phyloP scores from a whole-genome alignment of 176 grass and related monocot species.

The Eleusine coracana region DNA sequence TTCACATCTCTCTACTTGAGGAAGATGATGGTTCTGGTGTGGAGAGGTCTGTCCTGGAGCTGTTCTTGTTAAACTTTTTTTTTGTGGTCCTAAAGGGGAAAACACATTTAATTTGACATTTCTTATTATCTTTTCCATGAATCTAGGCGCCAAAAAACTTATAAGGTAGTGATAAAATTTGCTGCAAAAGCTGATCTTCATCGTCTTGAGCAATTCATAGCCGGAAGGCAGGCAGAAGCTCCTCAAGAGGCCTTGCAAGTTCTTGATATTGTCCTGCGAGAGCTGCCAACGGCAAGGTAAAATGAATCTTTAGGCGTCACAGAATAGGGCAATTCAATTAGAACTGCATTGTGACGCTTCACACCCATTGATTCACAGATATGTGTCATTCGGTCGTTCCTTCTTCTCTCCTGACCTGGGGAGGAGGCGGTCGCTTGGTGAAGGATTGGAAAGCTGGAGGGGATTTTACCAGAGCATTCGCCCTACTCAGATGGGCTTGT shows the following conservation, averaged over 20 bases:
- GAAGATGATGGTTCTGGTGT: conserved; percentile 73
- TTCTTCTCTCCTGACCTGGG: conserved; percentile 86
- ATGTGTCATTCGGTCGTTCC: conserved; percentile 64
- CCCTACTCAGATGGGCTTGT: conserved; percentile 95
- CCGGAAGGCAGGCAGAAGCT: conserved; percentile 69
- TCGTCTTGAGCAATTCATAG: conserved; percentile 73
- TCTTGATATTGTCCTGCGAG: conserved; percentile 84
- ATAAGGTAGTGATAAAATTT: conserved; percentile 78
- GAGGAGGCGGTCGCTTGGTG: conserved; percentile 70
- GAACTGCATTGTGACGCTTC: conserved; percentile 4
- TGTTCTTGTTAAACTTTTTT: not conserved
- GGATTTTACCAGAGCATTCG: conserved; percentile 98
- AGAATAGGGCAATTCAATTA: not conserved
- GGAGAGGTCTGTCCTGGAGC: conserved; percentile 45
- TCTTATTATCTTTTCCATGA: conserved; percentile 13
- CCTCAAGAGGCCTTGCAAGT: conserved; percentile 94
- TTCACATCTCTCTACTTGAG: conserved; percentile 63
- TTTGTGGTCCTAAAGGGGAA: not conserved
- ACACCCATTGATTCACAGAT: conserved; percentile 48
- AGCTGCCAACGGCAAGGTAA: conserved; percentile 83
- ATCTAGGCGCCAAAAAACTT: conserved; percentile 66
- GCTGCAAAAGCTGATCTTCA: conserved; percentile 72
- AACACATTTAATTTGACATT: not conserved
- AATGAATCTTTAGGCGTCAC: conserved; percentile 31
- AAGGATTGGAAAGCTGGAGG: conserved; percentile 90